Base-by-base conservation (phyloP, 805 yeast genomes). In the Blastobotrys attinorum region DNA sequence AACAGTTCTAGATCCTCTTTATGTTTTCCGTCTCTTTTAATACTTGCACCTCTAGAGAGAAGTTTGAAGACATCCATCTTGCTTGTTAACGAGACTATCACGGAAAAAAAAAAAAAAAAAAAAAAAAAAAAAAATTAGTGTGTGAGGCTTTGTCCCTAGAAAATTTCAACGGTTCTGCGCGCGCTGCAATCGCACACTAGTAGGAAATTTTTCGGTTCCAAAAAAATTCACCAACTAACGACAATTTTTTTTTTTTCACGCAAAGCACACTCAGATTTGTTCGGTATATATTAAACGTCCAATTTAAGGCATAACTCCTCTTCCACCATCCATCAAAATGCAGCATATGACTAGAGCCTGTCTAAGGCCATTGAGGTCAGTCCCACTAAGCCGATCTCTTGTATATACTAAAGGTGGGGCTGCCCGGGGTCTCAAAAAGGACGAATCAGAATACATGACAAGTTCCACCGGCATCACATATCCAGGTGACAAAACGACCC, bases 41-140 rank as follows among this genome's bases (percentile, higher is more conserved):
- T 67, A 10, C 79, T 72, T 0, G 97, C 95, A 18, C 97, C 97
- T 57, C 97, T 70, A 0, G 88, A 71, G 31, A 90, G 72, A 2
- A 92, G 79, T 55, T 85, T 72, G 62, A 90, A 92, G 47, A 90
- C 82, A 67, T 90, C 98, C 96, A 88, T 88, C 22, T 29, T 52
- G 39, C 22, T 46, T 18, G 13, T 13, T n/a, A 18, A 15, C 34
- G n/a, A n/a, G n/a, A n/a, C n/a, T n/a, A n/a, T n/a, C n/a, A n/a
- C n/a, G n/a, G n/a, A n/a, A 25, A 25, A 29, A 6, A n/a, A 29
- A 29, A 3, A 29, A n/a, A n/a, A n/a, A 17, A 29, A 29, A 15
- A n/a, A 17, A 29, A n/a, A 29, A 6, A n/a, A 25, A 25, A 25
- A 25, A 25, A 25, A 25, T 25, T 25, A 25, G 11, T 8, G 29